These are phyloP conservation scores for Ballota nigra DNA, from an alignment of 257 asterid genomes.

Conservation along the genomic window DNA sequence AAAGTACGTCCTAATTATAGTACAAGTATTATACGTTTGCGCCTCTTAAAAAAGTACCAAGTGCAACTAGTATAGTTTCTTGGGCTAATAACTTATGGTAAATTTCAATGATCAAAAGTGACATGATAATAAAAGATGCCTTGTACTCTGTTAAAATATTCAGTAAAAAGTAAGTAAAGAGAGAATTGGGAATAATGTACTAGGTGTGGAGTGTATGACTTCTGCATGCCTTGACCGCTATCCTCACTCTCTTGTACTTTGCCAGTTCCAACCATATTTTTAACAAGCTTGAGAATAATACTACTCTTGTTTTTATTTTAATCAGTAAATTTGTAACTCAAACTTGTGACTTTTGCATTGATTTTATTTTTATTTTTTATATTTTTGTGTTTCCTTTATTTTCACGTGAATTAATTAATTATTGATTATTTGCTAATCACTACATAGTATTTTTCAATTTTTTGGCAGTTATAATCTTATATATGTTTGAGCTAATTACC, in stretches of 20 bases:
- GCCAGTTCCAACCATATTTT: conserved; percentile 9
- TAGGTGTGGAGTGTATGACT: neutral
- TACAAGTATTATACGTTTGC: neutral
- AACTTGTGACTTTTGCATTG: neutral
- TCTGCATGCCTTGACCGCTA: conserved; percentile 11
- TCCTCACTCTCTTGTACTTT: conserved; percentile 14
- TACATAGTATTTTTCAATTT: neutral
- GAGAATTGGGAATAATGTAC: conserved; percentile 18
- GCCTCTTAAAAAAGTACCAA: neutral
- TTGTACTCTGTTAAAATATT: no score
- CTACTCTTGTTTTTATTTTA: neutral
- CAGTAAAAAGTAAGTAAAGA: no score
- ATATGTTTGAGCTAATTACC: neutral
- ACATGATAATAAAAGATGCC: no score
- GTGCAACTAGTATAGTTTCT: neutral
- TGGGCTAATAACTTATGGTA: no score
- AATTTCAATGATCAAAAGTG: neutral
- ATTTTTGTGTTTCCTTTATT: neutral
- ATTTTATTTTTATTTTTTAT: no score
- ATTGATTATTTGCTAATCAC: neutral
- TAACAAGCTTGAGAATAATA: neutral
- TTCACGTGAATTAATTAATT: neutral
- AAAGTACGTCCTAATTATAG: neutral
- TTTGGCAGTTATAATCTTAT: neutral
- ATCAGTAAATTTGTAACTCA: no score